Percentiles rank a stretch among this genome's conserved stretches.
Conservation (phyloP, 345 rosid species). For the Triadica sebifera region DNA sequence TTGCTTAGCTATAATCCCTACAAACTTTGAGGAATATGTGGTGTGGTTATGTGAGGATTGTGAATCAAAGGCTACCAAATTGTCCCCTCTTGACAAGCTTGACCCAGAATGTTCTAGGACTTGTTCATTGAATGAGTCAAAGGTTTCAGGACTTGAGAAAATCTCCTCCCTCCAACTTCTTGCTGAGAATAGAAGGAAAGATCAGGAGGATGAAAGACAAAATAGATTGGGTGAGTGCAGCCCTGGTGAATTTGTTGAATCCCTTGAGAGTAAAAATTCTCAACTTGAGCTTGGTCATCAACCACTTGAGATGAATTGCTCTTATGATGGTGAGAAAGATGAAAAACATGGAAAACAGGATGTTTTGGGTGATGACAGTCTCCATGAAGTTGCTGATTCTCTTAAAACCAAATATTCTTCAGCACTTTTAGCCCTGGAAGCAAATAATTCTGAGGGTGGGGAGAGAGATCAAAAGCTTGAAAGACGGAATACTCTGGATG, state of each 20-base stretch:
- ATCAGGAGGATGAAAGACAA: conserved; percentile 12
- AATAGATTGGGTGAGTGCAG: conserved; percentile 3
- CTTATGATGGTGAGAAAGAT: conserved; percentile 9
- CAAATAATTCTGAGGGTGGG: neutral
- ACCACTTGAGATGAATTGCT: neutral
- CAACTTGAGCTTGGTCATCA: neutral
- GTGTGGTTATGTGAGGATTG: conserved; percentile 66
- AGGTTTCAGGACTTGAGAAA: neutral
- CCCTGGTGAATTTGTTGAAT: conserved; percentile 3
- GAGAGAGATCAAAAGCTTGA: conserved; percentile 10
- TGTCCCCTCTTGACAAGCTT: conserved; percentile 4
- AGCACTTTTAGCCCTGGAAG: neutral
- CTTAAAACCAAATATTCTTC: neutral
- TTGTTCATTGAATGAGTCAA: conserved; percentile 6
- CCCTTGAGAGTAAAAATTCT: conserved; percentile 11
- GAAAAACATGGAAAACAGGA: conserved; percentile 13
- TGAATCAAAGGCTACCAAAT: conserved; percentile 25
- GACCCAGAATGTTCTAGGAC: neutral
- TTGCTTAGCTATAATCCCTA: conserved; percentile 45
- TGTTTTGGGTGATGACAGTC: neutral
- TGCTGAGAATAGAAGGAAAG: conserved; percentile 12
- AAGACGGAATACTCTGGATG: neutral
- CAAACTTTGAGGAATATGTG: conserved; percentile 42
- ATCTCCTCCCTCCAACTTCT: conserved; percentile 7
- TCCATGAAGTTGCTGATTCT: conserved; percentile 20